Percentiles rank a stretch among this genome's conserved stretches.
phyloP scores from a whole-genome alignment of 2,329 filamentous ascomycete species.

The Lasiodiplodia hormozganensis region DNA sequence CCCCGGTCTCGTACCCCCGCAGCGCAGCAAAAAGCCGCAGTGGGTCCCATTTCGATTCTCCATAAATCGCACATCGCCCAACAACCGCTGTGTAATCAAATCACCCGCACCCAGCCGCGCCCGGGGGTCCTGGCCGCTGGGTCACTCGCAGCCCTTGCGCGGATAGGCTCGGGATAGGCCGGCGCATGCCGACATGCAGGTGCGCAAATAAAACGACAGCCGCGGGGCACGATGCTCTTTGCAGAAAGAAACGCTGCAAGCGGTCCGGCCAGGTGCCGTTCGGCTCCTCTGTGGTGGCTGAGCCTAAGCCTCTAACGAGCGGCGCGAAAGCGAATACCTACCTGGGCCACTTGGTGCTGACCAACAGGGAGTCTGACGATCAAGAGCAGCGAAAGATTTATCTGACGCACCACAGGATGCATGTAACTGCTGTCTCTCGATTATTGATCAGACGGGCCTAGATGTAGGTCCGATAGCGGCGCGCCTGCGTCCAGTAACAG shows the following conservation, averaged over 20 bases:
- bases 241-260: slow-evolving; percentile 9
- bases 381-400: not conserved
- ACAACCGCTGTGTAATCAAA: not conserved
- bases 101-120: slow-evolving; percentile 17
- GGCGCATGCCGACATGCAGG: slow-evolving; percentile 6
- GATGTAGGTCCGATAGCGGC: slow-evolving; percentile 20
- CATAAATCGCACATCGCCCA: slow-evolving; percentile 16
- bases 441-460: slow-evolving; percentile 20
- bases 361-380: not conserved
- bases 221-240: slow-evolving; percentile 11
- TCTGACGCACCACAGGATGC: slow-evolving; percentile 7
- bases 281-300: not conserved
- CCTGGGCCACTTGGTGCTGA: not conserved
- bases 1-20: slow-evolving; percentile 12
- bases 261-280: not conserved
- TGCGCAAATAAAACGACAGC: not conserved
- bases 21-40: slow-evolving; percentile 25
- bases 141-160: not conserved
- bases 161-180: slow-evolving; percentile 24
- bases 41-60: not conserved
- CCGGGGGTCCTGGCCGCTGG: not conserved
- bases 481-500: not conserved
- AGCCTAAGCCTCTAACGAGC: not conserved
- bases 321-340: not conserved
- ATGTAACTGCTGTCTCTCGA: not conserved